Evolutionary conservation across 1,284 basidiomycete genomes (phyloP).

Genomic region (Wallemia mellicola): DNA sequence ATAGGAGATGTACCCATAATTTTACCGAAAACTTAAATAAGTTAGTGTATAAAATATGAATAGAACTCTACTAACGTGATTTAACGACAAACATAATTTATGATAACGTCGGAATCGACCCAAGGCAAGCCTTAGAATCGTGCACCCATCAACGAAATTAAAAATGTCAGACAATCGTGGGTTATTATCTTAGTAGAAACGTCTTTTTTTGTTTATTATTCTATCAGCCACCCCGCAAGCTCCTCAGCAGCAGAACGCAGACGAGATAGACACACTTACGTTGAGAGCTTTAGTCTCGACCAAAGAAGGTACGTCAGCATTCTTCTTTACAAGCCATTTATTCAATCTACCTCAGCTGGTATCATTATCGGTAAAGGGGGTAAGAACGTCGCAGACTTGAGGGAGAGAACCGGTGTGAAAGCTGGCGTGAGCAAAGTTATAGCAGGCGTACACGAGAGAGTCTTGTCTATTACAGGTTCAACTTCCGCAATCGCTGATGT

Average conservation of each 20-base stretch:
- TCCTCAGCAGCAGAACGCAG: no score
- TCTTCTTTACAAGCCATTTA: neutral
- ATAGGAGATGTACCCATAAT: slow-evolving; percentile 48
- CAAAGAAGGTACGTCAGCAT: slow-evolving; percentile 28
- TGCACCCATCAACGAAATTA: neutral
- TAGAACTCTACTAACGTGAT: neutral
- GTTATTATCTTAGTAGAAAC: neutral
- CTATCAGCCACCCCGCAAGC: neutral
- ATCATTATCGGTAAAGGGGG: slow-evolving; percentile 90
- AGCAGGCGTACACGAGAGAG: slow-evolving; percentile 83
- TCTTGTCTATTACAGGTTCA: slow-evolving; percentile 70
- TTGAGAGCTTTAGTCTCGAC: slow-evolving; percentile 77
- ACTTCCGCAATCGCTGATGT: slow-evolving; percentile 76
- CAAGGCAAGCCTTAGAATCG: neutral
- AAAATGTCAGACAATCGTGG: neutral
- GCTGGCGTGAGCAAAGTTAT: slow-evolving; percentile 97
- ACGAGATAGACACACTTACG: slow-evolving; percentile 36
- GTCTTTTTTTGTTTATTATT: neutral
- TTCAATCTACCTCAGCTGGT: slow-evolving; percentile 25
- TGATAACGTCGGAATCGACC: neutral
- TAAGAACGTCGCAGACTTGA: slow-evolving; percentile 83
- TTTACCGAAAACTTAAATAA: slow-evolving; percentile 43
- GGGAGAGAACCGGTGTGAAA: slow-evolving; percentile 82
- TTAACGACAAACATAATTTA: neutral
- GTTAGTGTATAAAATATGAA: neutral